Evolutionary conservation across 257 asterid genomes (phyloP), one percentile per base, ranked within the genome.

Genomic region (Fraxinus excelsior): DNA sequence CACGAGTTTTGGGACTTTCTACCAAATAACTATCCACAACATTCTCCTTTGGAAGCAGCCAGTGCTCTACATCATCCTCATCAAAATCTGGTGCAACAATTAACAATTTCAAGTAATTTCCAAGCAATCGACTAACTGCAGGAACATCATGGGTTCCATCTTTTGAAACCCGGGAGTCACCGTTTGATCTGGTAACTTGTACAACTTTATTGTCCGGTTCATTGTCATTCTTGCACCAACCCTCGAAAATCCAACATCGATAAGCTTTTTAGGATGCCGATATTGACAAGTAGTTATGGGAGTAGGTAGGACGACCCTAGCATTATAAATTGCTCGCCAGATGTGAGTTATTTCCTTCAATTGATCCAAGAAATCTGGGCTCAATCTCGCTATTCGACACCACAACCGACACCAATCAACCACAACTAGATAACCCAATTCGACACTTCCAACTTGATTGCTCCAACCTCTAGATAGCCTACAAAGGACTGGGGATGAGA

Each of bases 311-410:
- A 91, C 90, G 65, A 91, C 90, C 12, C 97, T 97, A 37, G 98
- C 98, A 28, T 97, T 93, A 83, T 91, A 93, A 73, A 97, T 97
- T 10, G 94, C 98, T 71, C 91, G 98, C 98, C 96, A 93, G 62
- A 93, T 84, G n/a, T n/a, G n/a, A n/a, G n/a, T n/a, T n/a, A n/a
- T n/a, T n/a, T n/a, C n/a, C n/a, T n/a, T n/a, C n/a, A n/a, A n/a
- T n/a, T n/a, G n/a, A n/a, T n/a, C n/a, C n/a, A n/a, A n/a, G n/a
- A n/a, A n/a, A n/a, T n/a, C n/a, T n/a, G n/a, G n/a, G n/a, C n/a
- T n/a, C n/a, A n/a, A n/a, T n/a, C n/a, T n/a, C n/a, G n/a, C n/a
- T n/a, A n/a, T n/a, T n/a, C n/a, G n/a, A n/a, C n/a, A n/a, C n/a
- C n/a, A n/a, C n/a, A n/a, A n/a, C n/a, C n/a, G n/a, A n/a, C n/a